Percentiles rank a stretch among this genome's conserved stretches.
Conservation (phyloP, 352 stramenopile species). For the Pythium brachiatum region DNA sequence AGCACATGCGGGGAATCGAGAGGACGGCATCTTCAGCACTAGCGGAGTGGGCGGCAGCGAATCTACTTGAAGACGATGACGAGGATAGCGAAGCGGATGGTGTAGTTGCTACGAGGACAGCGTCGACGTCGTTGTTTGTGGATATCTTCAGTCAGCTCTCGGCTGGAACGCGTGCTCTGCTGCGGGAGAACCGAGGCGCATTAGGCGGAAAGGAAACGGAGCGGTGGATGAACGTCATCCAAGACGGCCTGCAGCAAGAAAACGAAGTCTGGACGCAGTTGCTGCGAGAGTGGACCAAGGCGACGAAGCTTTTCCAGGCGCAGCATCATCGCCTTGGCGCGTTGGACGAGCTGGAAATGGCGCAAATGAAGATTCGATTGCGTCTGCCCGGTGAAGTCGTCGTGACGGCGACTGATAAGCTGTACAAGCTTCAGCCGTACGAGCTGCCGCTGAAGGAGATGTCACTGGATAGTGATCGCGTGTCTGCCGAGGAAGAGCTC, state of each 20-base stretch:
- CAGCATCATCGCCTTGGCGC: constrained; percentile 70
- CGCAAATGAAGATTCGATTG: constrained; percentile 62
- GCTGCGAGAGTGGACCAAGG: constrained; percentile 48
- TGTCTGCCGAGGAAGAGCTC: constrained; percentile 42
- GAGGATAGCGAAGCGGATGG: neutral
- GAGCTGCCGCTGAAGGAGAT: constrained; percentile 42
- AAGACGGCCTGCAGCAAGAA: constrained; percentile 42
- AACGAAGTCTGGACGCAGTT: constrained; percentile 46
- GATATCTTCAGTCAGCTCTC: constrained; percentile 65
- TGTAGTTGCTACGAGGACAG: constrained; percentile 5
- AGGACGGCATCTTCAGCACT: constrained; percentile 3
- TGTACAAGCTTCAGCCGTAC: constrained; percentile 53
- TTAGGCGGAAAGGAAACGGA: neutral
- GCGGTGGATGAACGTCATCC: constrained; percentile 8
- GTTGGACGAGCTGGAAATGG: constrained; percentile 79
- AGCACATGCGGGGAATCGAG: constrained; percentile 59
- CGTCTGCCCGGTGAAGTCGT: constrained; percentile 41
- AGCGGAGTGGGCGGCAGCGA: constrained; percentile 3
- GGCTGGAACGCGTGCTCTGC: constrained; percentile 22
- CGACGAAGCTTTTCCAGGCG: constrained; percentile 63
- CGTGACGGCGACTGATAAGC: constrained; percentile 33
- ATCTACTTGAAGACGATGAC: constrained; percentile 11
- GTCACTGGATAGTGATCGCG: constrained; percentile 46
- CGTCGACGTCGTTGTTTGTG: constrained; percentile 33
- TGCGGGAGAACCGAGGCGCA: constrained; percentile 6